These are phyloP conservation scores for Aspergillus udagawae DNA, from an alignment of 2,329 filamentous ascomycete species.

Conservation along the genomic window DNA sequence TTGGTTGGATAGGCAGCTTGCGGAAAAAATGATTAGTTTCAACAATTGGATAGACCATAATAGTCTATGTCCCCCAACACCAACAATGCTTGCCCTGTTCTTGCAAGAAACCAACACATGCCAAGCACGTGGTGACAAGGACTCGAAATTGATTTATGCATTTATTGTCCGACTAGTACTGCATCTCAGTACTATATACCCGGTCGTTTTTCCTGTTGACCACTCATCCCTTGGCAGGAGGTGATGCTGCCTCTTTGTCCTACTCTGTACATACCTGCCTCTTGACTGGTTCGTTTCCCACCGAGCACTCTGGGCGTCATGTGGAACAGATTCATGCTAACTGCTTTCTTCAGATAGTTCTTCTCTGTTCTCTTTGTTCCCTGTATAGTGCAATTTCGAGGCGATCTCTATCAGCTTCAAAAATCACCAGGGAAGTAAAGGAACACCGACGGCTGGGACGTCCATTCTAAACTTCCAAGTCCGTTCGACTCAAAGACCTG, in stretches of 20 bases:
- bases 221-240: not conserved
- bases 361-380: not conserved
- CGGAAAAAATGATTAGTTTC: not conserved
- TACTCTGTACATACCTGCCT: not conserved
- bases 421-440: not conserved
- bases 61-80: not conserved
- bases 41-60: not conserved
- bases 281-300: not conserved
- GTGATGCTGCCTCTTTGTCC: not conserved
- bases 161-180: not conserved
- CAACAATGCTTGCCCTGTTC: not conserved
- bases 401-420: not conserved
- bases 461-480: not conserved
- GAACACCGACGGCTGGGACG: not conserved
- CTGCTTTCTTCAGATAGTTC: not conserved
- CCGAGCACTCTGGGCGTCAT: not conserved
- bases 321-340: not conserved
- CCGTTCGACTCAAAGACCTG: not conserved
- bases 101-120: not conserved
- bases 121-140: not conserved
- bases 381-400: not conserved
- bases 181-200: not conserved
- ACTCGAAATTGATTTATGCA: not conserved
- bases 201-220: not conserved
- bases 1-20: not conserved